phyloP scores from a whole-genome alignment of 371 early-diverging fungal species.

The Mortierella sp. region DNA sequence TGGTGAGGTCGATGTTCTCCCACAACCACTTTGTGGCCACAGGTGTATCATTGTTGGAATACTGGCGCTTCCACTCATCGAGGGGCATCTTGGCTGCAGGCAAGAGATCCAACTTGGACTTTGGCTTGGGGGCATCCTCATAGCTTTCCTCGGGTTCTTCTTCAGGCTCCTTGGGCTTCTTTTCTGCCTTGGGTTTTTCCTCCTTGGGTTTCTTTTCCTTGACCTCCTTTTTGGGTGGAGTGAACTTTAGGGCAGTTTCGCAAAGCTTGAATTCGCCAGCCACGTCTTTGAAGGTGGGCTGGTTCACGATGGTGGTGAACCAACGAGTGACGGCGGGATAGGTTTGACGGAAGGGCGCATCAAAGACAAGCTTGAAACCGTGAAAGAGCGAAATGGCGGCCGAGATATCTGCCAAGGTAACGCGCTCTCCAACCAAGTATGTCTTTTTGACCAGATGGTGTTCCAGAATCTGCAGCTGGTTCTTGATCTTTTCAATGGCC shows the following conservation, averaged over 20 bases:
- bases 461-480: constrained; percentile 76
- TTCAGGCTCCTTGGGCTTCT: constrained; percentile 56
- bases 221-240: constrained; percentile 53
- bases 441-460: constrained; percentile 80
- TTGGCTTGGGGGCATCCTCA: constrained; percentile 82
- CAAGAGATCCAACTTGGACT: constrained; percentile 90
- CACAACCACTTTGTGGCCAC: constrained; percentile 92
- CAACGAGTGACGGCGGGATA: constrained; percentile 88
- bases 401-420: constrained; percentile 91
- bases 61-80: constrained; percentile 95
- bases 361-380: constrained; percentile 73
- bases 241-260: constrained; percentile 66
- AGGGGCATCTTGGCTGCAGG: constrained; percentile 84
- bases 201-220: constrained; percentile 64
- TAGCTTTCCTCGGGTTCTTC: constrained; percentile 70
- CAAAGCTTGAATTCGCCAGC: constrained; percentile 74
- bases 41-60: constrained; percentile 94
- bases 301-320: constrained; percentile 85
- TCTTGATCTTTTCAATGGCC: constrained; percentile 73
- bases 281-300: constrained; percentile 83
- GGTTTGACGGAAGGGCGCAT: constrained; percentile 74
- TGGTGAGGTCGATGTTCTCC: constrained; percentile 82
- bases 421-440: constrained; percentile 88
- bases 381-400: constrained; percentile 69
- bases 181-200: constrained; percentile 46